Base-by-base conservation (phyloP, 2,329 filamentous ascomycete genomes). In the Aspergillus texensis region DNA sequence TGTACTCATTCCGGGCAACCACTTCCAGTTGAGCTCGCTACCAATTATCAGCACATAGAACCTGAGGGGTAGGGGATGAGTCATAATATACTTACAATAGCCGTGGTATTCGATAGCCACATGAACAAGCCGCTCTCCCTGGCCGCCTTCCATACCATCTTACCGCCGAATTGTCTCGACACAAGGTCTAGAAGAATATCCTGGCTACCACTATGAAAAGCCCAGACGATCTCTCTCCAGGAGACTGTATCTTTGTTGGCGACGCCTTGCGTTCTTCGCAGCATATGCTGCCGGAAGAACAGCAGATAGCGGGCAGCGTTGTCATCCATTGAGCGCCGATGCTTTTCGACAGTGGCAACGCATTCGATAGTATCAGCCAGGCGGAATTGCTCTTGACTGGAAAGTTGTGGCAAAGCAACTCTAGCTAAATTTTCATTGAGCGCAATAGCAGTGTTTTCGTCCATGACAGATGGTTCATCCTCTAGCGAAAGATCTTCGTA, bases 1-100 rank as follows among this genome's bases (percentile, higher is more conserved):
- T 93, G 77, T 98, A 99, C 74, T 98, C 93, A 67, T 95, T 97
- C 50, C 94, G 89, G 34, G 94, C 96, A 52, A 99, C 87, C n/a
- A 88, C 80, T 75, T 99, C 95, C 67, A 99, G 94, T 73, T 97
- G 92, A 0, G 86, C 78, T 75, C 85, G 88, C 89, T 92, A 41
- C 69, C 62, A 57, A 45, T 41, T 39, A 32, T 69, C 57, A 72
- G 62, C 16, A n/a, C 16, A 30, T 8, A 32, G 16, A n/a, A 19
- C 16, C 19, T 52, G 54, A 28, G 41, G 34, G 30, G 30, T 26
- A n/a, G 32, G 24, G 9, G 28, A 56, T 45, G n/a, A 21, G 28
- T 3, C 50, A 6, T 30, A 8, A 39, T 3, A 34, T 55, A 76
- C 89, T 77, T 83, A 95, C 92, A 74, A 98, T 81, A 26, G 93